phyloP scores from a whole-genome alignment of 805 yeast species.

The Candida germanica region DNA sequence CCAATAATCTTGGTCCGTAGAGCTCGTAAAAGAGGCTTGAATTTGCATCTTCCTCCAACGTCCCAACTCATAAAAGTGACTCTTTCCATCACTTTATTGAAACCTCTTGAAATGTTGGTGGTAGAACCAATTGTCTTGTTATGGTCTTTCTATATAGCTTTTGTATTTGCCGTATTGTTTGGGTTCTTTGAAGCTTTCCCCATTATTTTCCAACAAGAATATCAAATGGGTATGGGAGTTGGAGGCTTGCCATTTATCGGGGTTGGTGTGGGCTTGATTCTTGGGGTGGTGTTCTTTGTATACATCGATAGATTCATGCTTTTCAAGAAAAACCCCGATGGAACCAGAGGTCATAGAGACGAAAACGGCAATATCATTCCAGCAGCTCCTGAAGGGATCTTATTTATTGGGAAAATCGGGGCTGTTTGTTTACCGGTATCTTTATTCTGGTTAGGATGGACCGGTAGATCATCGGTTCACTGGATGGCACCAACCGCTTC shows the following conservation, averaged over 20 bases:
- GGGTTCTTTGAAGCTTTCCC: slow-evolving; percentile 82
- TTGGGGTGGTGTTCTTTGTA: slow-evolving; percentile 54
- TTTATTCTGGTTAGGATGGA: slow-evolving; percentile 82
- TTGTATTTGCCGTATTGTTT: slow-evolving; percentile 72
- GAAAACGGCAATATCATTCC: slow-evolving; percentile 52
- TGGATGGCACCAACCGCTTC: slow-evolving; percentile 78
- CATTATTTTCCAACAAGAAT: slow-evolving; percentile 64
- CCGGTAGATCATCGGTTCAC: slow-evolving; percentile 56
- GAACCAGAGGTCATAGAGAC: slow-evolving; percentile 55
- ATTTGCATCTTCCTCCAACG: slow-evolving; percentile 33
- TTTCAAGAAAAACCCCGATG: slow-evolving; percentile 60
- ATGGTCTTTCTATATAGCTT: slow-evolving; percentile 67
- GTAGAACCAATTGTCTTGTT: slow-evolving; percentile 73
- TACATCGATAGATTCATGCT: slow-evolving; percentile 45
- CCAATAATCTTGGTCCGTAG: slow-evolving; percentile 59
- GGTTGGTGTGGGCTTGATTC: slow-evolving; percentile 63
- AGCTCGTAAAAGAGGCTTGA: slow-evolving; percentile 58
- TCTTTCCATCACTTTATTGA: slow-evolving; percentile 49
- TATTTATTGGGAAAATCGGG: slow-evolving; percentile 63
- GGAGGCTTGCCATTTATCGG: slow-evolving; percentile 71
- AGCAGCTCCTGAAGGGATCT: slow-evolving; percentile 59
- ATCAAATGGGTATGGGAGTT: slow-evolving; percentile 55
- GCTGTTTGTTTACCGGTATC: slow-evolving; percentile 64
- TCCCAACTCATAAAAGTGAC: slow-evolving; percentile 44
- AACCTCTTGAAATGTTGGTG: slow-evolving; percentile 66